Evolutionary conservation across 441 rosid genomes (phyloP), one percentile per base, ranked within the genome.

Genomic region (Mallotus japonicus): DNA sequence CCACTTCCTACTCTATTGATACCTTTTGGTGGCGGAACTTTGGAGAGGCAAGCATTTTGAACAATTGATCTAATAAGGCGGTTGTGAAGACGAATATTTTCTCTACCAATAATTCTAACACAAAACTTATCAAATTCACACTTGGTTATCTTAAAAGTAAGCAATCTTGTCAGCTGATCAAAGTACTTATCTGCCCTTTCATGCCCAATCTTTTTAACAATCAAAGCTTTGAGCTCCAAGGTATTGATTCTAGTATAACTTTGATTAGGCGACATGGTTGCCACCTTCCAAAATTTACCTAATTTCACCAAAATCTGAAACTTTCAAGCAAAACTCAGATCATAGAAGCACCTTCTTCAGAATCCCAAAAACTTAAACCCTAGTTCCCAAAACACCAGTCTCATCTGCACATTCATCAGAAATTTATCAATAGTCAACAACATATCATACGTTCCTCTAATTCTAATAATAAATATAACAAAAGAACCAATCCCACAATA

Each of bases 181-280:
- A 95, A 95, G 85, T 92, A 95, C 69, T 49, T 84, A 46, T 84
- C 83, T 0, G 95, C 92, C 84, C 93, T 88, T 22, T 78, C 86
- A 69, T 81, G 88, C 62, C 99, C 98, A 28, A 95, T 81, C 80
- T 82, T 90, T 65, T 79, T 80, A 53, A 79, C 65, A 22, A 92
- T 81, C 54, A 81, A 70, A 71, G 81, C 77, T 82, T 82, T 90
- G 57, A 92, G 80, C 84, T 89, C 88, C 34, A 79, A 76, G 8
- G 90, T 89, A 75, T 92, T 84, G 1, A 79, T 78, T 16, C 90
- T 85, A 59, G 75, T 53, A 67, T 47, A 72, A 19, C 47, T 70
- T 75, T 73, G 77, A 75, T 80, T 67, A 22, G 82, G 82, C 72
- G 76, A 74, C 91, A 87, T 90, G 62, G 74, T 84, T 7, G 54